phyloP scores from a whole-genome alignment of 2,329 filamentous ascomycete genomes.

The Gnomoniopsis smithogilvyi region DNA sequence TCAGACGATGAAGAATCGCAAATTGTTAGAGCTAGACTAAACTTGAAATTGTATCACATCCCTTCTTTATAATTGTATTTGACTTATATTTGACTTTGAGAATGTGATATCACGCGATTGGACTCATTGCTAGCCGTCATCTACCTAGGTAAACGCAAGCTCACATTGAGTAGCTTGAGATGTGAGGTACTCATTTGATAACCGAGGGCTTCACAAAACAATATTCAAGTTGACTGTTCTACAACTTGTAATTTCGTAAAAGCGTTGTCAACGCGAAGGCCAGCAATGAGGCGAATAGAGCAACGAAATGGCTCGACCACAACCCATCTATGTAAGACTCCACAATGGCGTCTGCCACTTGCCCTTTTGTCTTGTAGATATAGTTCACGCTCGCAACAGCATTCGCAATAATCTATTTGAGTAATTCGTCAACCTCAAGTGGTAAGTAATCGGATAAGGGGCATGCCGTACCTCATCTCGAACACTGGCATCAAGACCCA shows the following conservation, averaged over 20 bases:
- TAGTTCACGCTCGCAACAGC: slow-evolving; percentile 32
- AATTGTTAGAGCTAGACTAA: no score
- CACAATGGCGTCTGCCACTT: slow-evolving; percentile 27
- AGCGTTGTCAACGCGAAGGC: slow-evolving; percentile 26
- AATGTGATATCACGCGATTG: no score
- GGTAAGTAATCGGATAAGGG: background rate
- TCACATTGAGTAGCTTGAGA: no score
- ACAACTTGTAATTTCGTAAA: slow-evolving; percentile 25
- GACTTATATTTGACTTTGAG: no score
- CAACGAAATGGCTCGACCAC: slow-evolving; percentile 32
- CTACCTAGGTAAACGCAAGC: no score
- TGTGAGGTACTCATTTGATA: no score
- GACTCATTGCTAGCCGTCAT: no score
- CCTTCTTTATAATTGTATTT: no score
- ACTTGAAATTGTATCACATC: no score
- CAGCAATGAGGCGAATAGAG: slow-evolving; percentile 25
- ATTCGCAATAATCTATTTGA: slow-evolving; percentile 27
- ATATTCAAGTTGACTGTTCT: background rate
- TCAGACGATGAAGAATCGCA: no score
- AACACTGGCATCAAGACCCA: slow-evolving; percentile 22
- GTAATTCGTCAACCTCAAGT: background rate
- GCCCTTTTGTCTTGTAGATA: slow-evolving; percentile 24
- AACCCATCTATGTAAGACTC: slow-evolving; percentile 32
- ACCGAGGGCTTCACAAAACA: no score
- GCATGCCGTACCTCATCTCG: slow-evolving; percentile 21